phyloP scores from a whole-genome alignment of 305 asterid genomes.

The Petunia hybrid region DNA sequence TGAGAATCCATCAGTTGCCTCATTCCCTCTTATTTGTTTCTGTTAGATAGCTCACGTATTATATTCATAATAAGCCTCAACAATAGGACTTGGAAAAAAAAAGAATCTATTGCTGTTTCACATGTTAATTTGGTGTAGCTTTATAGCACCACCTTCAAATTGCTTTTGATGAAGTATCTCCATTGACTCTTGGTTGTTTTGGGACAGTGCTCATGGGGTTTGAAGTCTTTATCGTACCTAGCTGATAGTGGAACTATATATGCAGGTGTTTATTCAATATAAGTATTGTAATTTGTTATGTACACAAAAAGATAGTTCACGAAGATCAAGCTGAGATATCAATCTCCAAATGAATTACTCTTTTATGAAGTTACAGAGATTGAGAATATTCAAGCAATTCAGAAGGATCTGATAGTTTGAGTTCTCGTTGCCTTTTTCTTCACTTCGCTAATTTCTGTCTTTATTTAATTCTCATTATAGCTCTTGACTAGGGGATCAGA shows the following conservation, averaged over 20 bases:
- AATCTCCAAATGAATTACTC: conserved; percentile 2
- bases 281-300: not conserved
- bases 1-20: not conserved
- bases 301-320: conserved; percentile 13
- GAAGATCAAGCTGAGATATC: not conserved
- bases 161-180: not conserved
- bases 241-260: not conserved
- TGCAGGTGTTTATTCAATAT: conserved; percentile 15
- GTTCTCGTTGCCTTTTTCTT: not conserved
- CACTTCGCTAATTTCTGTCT: conserved; percentile 16
- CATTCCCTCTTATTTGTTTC: not conserved
- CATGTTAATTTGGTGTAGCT: not conserved
- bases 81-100: not conserved
- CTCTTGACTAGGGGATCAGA: conserved; percentile 22
- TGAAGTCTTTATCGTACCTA: not conserved
- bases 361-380: conserved; percentile 9
- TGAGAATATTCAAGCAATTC: not conserved
- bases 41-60: not conserved
- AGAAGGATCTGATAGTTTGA: not conserved
- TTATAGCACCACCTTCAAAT: not conserved
- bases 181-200: not conserved
- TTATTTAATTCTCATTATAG: conserved; percentile 16
- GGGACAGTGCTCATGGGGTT: not conserved
- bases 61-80: not conserved
- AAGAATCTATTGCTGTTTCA: not conserved